Evolutionary conservation across 1,139 yeast genomes (phyloP).

Genomic region (Sugiyamaella neomexicana): DNA sequence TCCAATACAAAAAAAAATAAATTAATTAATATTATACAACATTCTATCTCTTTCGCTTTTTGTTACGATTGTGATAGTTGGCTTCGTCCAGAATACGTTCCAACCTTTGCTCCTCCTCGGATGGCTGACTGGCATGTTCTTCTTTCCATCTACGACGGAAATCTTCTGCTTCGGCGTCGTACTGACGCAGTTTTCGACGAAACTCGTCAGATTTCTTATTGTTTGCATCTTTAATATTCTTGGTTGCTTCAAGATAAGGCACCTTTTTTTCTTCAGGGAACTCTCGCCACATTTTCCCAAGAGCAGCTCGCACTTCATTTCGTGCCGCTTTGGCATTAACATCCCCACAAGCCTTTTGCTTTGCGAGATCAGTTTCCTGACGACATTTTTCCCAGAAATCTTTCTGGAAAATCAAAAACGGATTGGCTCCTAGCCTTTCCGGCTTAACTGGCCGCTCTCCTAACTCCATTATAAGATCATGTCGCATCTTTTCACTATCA

Average conservation of each 20-base stretch:
- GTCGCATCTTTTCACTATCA: conserved; percentile 40
- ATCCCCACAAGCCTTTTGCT: conserved; percentile 36
- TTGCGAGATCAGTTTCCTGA: conserved; percentile 40
- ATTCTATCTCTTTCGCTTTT: conserved; percentile 8
- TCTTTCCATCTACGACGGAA: conserved; percentile 43
- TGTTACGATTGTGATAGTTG: conserved; percentile 7
- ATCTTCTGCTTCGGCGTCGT: conserved; percentile 44
- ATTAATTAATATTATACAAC: conserved; percentile 3
- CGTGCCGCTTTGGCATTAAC: conserved; percentile 42
- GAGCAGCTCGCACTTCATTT: conserved; percentile 45
- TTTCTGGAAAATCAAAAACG: conserved; percentile 46
- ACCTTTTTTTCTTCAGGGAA: conserved; percentile 42
- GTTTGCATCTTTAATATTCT: conserved; percentile 40
- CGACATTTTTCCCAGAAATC: conserved; percentile 47
- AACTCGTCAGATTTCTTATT: conserved; percentile 41
- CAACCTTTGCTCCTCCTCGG: conserved; percentile 38
- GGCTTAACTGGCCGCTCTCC: conserved; percentile 46
- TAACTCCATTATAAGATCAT: conserved; percentile 39
- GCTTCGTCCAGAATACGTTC: conserved; percentile 25
- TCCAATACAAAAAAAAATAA: no score
- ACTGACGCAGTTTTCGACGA: conserved; percentile 37
- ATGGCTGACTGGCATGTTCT: conserved; percentile 40
- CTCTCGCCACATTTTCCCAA: conserved; percentile 47
- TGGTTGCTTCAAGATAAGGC: conserved; percentile 42
- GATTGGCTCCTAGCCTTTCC: conserved; percentile 44